Evolutionary conservation across 2,329 filamentous ascomycete species (phyloP).

Genomic region (Acarospora socialis): DNA sequence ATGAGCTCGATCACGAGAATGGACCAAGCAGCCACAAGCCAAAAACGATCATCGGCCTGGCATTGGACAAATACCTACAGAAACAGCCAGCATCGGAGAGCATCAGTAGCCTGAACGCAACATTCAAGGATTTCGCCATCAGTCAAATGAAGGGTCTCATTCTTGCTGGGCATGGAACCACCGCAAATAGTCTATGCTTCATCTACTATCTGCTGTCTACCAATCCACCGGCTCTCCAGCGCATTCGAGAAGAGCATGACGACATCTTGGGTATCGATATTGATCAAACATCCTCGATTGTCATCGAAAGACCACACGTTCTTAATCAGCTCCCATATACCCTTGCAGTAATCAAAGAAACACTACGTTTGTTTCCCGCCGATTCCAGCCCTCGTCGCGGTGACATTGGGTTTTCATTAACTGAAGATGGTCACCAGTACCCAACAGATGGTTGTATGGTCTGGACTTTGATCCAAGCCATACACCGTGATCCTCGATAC

Average conservation of each 20-base stretch:
- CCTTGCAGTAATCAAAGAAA: slow-evolving; percentile 26
- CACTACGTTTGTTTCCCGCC: slow-evolving; percentile 20
- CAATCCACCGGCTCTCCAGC: slow-evolving; percentile 19
- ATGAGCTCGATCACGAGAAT: slow-evolving; percentile 16
- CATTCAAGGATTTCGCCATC: slow-evolving; percentile 20
- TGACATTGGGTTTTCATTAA: slow-evolving; percentile 15
- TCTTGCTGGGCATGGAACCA: slow-evolving; percentile 28
- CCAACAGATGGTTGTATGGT: slow-evolving; percentile 23
- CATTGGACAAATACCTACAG: slow-evolving; percentile 8
- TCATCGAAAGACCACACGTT: slow-evolving; percentile 17
- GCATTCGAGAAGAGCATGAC: slow-evolving; percentile 25
- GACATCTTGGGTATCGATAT: slow-evolving; percentile 20
- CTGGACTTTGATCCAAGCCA: slow-evolving; percentile 23
- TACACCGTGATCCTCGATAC: slow-evolving; percentile 23
- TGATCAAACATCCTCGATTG: slow-evolving; percentile 10
- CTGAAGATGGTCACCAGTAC: slow-evolving; percentile 19
- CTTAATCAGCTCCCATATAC: slow-evolving; percentile 26
- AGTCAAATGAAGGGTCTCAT: slow-evolving; percentile 26
- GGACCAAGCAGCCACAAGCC: too few species aligned
- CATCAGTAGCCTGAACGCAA: slow-evolving; percentile 16
- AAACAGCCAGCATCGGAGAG: slow-evolving; percentile 6
- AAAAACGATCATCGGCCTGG: slow-evolving; percentile 11
- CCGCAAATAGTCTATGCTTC: slow-evolving; percentile 23
- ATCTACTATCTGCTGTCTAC: slow-evolving; percentile 21
- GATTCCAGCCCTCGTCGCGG: slow-evolving; percentile 21